Evolutionary conservation across 352 stramenopile genomes (phyloP).

Genomic region (Globisporangium abappressorium): DNA sequence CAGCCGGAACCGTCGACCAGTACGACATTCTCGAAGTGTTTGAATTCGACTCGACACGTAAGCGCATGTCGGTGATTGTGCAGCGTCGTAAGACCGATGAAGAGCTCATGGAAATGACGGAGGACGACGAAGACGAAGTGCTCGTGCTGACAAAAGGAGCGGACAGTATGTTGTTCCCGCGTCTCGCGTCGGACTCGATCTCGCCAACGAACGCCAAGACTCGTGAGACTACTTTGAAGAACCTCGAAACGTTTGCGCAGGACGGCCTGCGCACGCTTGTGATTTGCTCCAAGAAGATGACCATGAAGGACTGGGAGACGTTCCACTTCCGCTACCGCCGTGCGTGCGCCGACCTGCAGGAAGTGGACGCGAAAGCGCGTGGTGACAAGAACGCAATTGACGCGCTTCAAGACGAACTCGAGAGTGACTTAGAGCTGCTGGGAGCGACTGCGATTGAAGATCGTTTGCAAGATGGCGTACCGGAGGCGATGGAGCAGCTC

Average conservation of each 20-base stretch:
- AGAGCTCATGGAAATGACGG: slow-evolving; percentile 64
- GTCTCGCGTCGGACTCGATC: slow-evolving; percentile 30
- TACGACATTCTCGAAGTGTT: slow-evolving; percentile 93
- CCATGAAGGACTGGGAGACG: slow-evolving; percentile 48
- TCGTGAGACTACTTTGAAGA: slow-evolving; percentile 45
- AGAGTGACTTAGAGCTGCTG: slow-evolving; percentile 72
- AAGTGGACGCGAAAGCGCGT: slow-evolving; percentile 68
- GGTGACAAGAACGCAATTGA: slow-evolving; percentile 68
- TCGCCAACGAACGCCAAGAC: slow-evolving; percentile 40
- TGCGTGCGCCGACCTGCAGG: slow-evolving; percentile 50
- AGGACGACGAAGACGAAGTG: slow-evolving; percentile 72
- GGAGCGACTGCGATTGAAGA: slow-evolving; percentile 87
- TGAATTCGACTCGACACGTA: slow-evolving; percentile 90
- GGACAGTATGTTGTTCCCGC: slow-evolving; percentile 85
- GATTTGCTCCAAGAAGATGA: slow-evolving; percentile 69
- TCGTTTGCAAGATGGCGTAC: slow-evolving; percentile 77
- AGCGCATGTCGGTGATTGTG: slow-evolving; percentile 87
- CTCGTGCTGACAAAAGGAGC: slow-evolving; percentile 78
- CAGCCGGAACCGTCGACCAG: slow-evolving; percentile 47
- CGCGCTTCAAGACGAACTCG: slow-evolving; percentile 70
- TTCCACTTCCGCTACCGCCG: slow-evolving; percentile 71
- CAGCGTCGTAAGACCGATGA: slow-evolving; percentile 65
- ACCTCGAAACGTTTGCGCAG: slow-evolving; percentile 81
- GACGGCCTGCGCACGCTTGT: slow-evolving; percentile 88
- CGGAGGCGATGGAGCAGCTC: slow-evolving; percentile 74